Evolutionary conservation across 257 asterid species (phyloP), one percentile per base, ranked within the genome.

Genomic region (Agastache rugosa): DNA sequence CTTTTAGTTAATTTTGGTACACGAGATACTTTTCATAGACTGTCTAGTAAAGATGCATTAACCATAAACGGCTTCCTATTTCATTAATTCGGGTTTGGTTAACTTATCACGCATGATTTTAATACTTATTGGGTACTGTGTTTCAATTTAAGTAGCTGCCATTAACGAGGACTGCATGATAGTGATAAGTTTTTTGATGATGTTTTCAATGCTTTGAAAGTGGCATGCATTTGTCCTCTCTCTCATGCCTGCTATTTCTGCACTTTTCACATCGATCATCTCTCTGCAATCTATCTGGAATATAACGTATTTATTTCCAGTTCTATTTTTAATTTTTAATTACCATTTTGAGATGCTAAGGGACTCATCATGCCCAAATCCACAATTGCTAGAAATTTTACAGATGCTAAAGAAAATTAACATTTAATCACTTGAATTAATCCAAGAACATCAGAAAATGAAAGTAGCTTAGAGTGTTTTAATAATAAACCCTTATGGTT

Each of bases 231-330:
- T 63, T 53, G 56, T 22, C 35, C 6, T 31, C 39, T 41, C 29
- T 39, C 68, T 62, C 60, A 63, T 64, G 70, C 73, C 27, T 53
- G 74, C 39, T 41, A 29, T 41, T 65, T 65, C 66, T 51, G 56
- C 35, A 62, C 15, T 37, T 17, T 63, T 65, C 25, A 12, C 48
- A 15, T 55, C 31, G 42, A 42, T 58, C 23, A 8, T 41, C 73
- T 66, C 17, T 63, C 54, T 20, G 9, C 15, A 25, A 39, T 14
- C 37, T 76, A 42, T 9, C 51, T 76, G 45, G 65, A 65, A 27
- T 47, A 25, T 53, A 17, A 39, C 22, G 61, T 22, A 20, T 54
- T 5, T n/a, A 8, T 73, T 63, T 61, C 47, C 16, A 39, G 61
- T 17, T 23, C 48, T 65, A 15, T 45, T 42, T 31, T 5, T 29